A percentile compares a stretch with the other conserved stretches of the same genome.
Evolutionary conservation across 108 stramenopile genomes (phyloP).

Genomic region (Cyclotella baltica): DNA sequence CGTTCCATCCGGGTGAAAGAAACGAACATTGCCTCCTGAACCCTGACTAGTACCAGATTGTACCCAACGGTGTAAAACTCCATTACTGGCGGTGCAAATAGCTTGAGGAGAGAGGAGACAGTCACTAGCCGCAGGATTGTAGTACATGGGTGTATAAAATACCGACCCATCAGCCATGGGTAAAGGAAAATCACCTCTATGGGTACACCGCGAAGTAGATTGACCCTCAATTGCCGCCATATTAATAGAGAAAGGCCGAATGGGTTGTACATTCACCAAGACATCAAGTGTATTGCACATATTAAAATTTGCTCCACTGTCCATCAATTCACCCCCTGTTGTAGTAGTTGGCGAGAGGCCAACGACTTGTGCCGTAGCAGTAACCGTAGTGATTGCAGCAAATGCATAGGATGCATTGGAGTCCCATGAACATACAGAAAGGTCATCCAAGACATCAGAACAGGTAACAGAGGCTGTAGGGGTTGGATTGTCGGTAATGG

Average conservation of each 20-base stretch:
- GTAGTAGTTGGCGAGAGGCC: neutral
- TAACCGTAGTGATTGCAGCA: too few relatives aligned
- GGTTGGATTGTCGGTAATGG: too few relatives aligned
- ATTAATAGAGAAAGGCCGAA: neutral
- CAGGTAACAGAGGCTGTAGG: too few relatives aligned
- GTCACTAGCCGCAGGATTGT: neutral
- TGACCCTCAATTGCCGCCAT: neutral
- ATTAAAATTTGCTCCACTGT: neutral
- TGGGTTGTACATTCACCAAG: neutral
- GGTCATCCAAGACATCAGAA: too few relatives aligned
- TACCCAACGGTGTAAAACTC: neutral
- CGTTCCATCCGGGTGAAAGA: neutral
- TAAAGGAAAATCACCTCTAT: conserved; percentile 1
- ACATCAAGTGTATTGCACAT: neutral
- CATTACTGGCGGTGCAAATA: neutral
- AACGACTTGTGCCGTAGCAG: too few relatives aligned
- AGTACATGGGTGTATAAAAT: neutral
- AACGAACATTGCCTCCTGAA: neutral
- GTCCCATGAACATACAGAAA: too few relatives aligned
- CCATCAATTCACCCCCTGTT: neutral
- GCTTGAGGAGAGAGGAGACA: neutral
- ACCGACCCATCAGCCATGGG: neutral
- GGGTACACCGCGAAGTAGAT: neutral
- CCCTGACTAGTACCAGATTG: neutral
- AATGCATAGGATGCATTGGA: too few relatives aligned